Evolutionary conservation across 208 protist species (phyloP).

Genomic region (Histomonas meleagridis): DNA sequence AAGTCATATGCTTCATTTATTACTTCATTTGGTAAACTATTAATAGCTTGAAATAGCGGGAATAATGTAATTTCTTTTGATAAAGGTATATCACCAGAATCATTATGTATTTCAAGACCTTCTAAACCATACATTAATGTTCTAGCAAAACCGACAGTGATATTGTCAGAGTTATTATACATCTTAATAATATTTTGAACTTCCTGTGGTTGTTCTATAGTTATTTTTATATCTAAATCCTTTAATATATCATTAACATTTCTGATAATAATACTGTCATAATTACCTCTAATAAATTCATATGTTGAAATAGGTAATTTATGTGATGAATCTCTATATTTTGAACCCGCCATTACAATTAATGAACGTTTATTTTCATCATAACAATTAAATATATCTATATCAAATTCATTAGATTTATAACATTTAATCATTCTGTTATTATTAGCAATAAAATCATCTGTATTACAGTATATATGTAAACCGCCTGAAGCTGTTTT

Average conservation of each 20-base stretch:
- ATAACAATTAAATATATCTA: neutral
- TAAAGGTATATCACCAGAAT: neutral
- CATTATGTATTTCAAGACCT: neutral
- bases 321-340: neutral
- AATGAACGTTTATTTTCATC: neutral
- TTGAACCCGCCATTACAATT: neutral
- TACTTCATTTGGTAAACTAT: neutral
- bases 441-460: neutral
- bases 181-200: neutral
- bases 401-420: neutral
- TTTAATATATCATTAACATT: neutral
- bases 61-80: neutral
- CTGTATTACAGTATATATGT: neutral
- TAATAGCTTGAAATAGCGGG: neutral
- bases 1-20: neutral
- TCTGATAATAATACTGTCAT: neutral
- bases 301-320: neutral
- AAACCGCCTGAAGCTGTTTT: neutral
- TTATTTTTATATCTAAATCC: neutral
- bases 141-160: neutral
- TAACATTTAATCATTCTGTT: conserved; percentile 10
- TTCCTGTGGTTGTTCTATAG: neutral
- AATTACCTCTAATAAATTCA: neutral
- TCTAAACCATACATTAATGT: neutral
- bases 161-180: neutral